Conservation (phyloP, 2,329 filamentous ascomycete species). For the Ophiocordyceps camponoti-rufipedis region DNA sequence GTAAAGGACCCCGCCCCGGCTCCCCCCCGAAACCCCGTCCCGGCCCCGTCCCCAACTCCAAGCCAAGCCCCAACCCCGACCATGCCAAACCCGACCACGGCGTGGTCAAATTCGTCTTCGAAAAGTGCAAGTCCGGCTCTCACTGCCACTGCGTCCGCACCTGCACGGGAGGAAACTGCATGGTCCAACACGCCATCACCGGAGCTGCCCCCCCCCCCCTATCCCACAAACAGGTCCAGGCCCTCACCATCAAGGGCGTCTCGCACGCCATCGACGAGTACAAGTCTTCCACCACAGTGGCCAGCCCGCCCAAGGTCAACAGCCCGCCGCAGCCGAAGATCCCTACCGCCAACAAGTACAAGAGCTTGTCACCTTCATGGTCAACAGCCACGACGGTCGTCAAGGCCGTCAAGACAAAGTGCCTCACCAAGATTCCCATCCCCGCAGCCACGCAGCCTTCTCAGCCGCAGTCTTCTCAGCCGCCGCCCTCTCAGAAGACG, state of each 20-base stretch:
- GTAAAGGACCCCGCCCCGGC: not conserved
- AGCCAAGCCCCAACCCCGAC: not conserved
- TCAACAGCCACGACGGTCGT: not conserved
- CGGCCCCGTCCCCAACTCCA: no score
- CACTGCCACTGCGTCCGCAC: not conserved
- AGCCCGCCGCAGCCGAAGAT: not conserved
- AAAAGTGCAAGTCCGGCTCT: not conserved
- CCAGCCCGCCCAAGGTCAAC: not conserved
- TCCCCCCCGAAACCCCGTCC: not conserved
- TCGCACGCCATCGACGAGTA: not conserved
- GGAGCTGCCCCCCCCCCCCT: not conserved
- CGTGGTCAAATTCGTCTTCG: not conserved
- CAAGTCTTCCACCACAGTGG: no score
- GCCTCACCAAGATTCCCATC: not conserved
- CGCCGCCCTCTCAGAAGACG: no score
- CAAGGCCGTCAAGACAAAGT: not conserved
- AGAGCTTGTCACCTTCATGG: not conserved
- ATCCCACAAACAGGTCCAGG: not conserved
- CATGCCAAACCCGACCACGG: not conserved
- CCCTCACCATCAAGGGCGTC: not conserved
- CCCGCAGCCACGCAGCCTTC: not conserved
- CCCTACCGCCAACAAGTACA: no score
- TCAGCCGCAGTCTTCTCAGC: no score
- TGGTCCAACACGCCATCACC: not conserved
- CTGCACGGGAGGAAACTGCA: not conserved